Percentiles rank a stretch among this genome's conserved stretches.
Evolutionary conservation across 306 rosid genomes (phyloP).

Genomic region (Pyrus betulifolia): DNA sequence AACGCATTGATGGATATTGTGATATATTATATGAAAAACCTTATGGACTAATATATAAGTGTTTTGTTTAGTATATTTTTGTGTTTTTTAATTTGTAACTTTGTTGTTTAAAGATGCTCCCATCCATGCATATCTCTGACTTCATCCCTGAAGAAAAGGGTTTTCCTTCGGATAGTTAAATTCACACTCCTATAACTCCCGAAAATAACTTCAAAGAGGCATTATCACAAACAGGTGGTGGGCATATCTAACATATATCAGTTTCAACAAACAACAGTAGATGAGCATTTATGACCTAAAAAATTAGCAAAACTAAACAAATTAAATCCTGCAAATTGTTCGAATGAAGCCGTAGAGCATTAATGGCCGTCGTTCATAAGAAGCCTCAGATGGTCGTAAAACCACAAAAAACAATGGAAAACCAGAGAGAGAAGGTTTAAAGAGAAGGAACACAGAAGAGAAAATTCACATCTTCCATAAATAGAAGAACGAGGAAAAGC

Average conservation of each 20-base stretch:
- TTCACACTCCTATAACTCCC: not conserved
- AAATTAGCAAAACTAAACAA: not conserved
- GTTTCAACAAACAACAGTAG: not conserved
- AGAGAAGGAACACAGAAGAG: not conserved
- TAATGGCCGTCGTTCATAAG: no score
- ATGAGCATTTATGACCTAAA: not conserved
- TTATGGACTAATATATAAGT: no score
- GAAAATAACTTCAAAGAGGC: not conserved
- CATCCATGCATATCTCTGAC: no score
- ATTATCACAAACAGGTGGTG: conserved; percentile 17
- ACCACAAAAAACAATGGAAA: conserved; percentile 11
- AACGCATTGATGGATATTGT: no score
- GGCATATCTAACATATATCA: not conserved
- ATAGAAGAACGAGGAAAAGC: no score
- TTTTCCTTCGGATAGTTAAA: no score
- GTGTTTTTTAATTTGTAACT: no score
- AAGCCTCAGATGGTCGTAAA: not conserved
- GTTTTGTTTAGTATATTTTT: no score
- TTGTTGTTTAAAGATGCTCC: no score
- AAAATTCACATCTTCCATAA: no score
- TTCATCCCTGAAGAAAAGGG: no score
- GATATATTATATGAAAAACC: no score
- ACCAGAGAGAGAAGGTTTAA: not conserved
- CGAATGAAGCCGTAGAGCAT: not conserved
- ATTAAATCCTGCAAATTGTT: not conserved